phyloP scores from a whole-genome alignment of 2,329 filamentous ascomycete species.

The Fonsecaea nubica region DNA sequence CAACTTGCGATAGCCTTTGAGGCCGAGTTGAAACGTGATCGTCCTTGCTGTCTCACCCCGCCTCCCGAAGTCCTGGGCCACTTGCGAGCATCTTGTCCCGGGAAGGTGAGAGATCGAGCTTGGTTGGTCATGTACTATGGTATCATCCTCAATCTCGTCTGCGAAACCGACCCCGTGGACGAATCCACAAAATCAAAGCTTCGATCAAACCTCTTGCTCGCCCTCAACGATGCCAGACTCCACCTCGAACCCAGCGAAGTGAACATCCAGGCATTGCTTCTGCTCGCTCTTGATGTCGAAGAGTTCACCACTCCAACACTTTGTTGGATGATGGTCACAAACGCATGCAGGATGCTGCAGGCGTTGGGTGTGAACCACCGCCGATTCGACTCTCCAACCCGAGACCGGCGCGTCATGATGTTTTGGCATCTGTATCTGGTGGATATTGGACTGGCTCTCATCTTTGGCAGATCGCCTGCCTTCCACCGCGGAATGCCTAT shows the following conservation, averaged over 20 bases:
- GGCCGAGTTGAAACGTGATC: conserved; percentile 16
- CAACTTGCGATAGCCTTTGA: background rate
- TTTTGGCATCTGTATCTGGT: conserved; percentile 14
- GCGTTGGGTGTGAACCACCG: conserved; percentile 10
- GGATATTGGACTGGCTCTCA: conserved; percentile 17
- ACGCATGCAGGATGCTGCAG: conserved; percentile 12
- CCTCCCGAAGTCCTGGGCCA: conserved; percentile 15
- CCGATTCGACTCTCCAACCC: conserved; percentile 13
- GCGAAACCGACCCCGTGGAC: conserved; percentile 8
- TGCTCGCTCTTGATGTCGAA: conserved; percentile 10
- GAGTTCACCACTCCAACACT: conserved; percentile 9
- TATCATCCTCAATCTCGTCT: conserved; percentile 14
- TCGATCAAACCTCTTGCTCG: conserved; percentile 13
- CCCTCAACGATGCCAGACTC: conserved; percentile 12
- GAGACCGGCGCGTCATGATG: conserved; percentile 8
- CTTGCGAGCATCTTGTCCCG: conserved; percentile 16
- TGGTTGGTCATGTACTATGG: conserved; percentile 23
- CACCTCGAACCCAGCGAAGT: conserved; percentile 8
- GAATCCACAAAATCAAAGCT: conserved; percentile 19
- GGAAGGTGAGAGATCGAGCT: conserved; percentile 17
- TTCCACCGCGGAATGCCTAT: conserved; percentile 12
- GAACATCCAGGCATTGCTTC: conserved; percentile 11
- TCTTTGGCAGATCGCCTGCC: conserved; percentile 11
- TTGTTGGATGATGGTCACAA: conserved; percentile 14
- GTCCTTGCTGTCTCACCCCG: conserved; percentile 9